A percentile compares a stretch with the other conserved stretches of the same genome.
These are phyloP conservation scores for Ophiostoma triangulosporum DNA, from an alignment of 2,329 filamentous ascomycete species.

Conservation along the genomic window DNA sequence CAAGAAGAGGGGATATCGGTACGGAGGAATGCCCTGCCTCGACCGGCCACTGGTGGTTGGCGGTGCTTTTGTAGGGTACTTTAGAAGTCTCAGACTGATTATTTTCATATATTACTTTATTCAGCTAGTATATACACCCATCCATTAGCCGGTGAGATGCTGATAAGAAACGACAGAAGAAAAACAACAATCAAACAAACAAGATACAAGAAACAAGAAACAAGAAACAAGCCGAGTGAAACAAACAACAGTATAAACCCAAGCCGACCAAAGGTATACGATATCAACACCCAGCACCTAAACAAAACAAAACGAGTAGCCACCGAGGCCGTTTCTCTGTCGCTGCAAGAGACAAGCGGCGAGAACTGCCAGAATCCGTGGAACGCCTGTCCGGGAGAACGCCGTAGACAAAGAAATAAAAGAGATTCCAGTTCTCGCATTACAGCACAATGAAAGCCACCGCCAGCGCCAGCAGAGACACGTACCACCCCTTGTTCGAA, in stretches of 20 bases:
- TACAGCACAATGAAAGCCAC: slow-evolving; percentile 8
- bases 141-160: no score
- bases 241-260: background rate
- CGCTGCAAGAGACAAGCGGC: no score
- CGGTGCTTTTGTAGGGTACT: background rate
- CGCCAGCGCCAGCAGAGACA: slow-evolving; percentile 5
- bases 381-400: background rate
- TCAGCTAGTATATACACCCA: no score
- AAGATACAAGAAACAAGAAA: background rate
- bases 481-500: slow-evolving; percentile 8
- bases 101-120: no score
- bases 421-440: no score
- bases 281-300: slow-evolving; percentile 3
- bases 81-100: no score
- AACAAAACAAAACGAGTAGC: background rate
- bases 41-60: background rate
- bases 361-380: background rate
- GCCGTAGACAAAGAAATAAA: background rate
- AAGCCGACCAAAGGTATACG: slow-evolving; percentile 2
- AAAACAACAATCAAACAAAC: background rate
- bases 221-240: background rate
- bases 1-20: background rate
- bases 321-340: background rate
- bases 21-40: background rate
- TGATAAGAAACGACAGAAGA: no score